These are phyloP conservation scores for Penicillium italicum DNA, from an alignment of 2,329 filamentous ascomycete species.

Conservation along the genomic window DNA sequence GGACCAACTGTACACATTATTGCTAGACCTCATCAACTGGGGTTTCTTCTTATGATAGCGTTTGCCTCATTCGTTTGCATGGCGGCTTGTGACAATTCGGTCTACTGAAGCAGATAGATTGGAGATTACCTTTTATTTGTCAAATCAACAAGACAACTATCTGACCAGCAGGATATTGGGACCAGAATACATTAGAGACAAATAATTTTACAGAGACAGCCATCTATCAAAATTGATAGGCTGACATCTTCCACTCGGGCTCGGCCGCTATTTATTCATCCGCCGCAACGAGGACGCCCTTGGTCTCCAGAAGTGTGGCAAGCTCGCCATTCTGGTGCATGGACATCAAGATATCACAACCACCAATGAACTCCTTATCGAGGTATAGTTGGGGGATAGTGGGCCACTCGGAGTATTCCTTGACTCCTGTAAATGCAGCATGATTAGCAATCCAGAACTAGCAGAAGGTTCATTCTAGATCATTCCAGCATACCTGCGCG, in stretches of 20 bases:
- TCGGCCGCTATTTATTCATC: slow-evolving; percentile 40
- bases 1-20: slow-evolving; percentile 17
- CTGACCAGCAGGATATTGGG: slow-evolving; percentile 10
- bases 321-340: slow-evolving; percentile 97
- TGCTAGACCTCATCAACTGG: slow-evolving; percentile 14
- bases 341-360: slow-evolving; percentile 93
- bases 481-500: slow-evolving; percentile 61
- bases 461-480: not conserved
- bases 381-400: slow-evolving; percentile 97
- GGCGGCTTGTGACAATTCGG: not conserved
- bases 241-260: not conserved
- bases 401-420: slow-evolving; percentile 98
- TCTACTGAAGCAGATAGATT: not conserved
- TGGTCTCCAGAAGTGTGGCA: slow-evolving; percentile 86
- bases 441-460: not conserved
- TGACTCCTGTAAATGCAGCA: slow-evolving; percentile 65
- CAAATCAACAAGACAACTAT: not conserved
- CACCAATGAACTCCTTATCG: slow-evolving; percentile 91
- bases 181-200: slow-evolving; percentile 8
- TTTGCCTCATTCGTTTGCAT: not conserved
- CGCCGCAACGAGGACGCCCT: slow-evolving; percentile 72
- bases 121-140: not conserved
- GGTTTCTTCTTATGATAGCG: slow-evolving; percentile 1
- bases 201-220: slow-evolving; percentile 18
- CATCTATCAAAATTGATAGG: slow-evolving; percentile 7